These are phyloP conservation scores for Moringa oleifera DNA, from an alignment of 345 rosid species.

Conservation along the genomic window DNA sequence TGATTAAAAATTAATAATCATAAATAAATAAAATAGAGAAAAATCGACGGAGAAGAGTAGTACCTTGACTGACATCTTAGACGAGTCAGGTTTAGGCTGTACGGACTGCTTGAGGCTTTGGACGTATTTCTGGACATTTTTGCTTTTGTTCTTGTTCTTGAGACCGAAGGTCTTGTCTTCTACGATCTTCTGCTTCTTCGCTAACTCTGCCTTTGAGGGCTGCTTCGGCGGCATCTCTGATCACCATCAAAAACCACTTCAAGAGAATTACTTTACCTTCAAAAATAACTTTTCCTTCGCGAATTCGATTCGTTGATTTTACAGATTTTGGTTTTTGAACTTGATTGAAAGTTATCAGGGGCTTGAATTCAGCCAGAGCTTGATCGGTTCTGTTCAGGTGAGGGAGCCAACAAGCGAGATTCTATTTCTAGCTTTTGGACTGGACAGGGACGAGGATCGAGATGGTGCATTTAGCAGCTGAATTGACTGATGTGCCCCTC, in stretches of 20 bases:
- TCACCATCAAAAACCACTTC: conserved; percentile 31
- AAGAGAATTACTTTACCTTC: too few species aligned
- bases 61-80: conserved; percentile 78
- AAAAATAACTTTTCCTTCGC: too few species aligned
- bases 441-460: conserved; percentile 5
- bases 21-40: conserved; percentile 6
- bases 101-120: conserved; percentile 76
- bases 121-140: conserved; percentile 90
- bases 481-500: conserved; percentile 5
- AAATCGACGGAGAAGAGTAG: not conserved
- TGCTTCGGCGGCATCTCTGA: conserved; percentile 88
- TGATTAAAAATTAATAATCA: too few species aligned
- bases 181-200: conserved; percentile 89
- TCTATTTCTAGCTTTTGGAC: not conserved
- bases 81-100: conserved; percentile 66
- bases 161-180: conserved; percentile 95
- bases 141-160: conserved; percentile 93
- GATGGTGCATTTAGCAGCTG: not conserved
- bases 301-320: not conserved
- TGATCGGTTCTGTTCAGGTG: not conserved
- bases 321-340: not conserved
- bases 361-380: too few species aligned
- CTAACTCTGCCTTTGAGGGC: conserved; percentile 72
- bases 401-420: not conserved
- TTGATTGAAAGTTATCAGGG: not conserved